Percentiles rank a stretch among this genome's conserved stretches.
Evolutionary conservation across 2,329 filamentous ascomycete genomes (phyloP).

Genomic region (Bipolaris gigantea): DNA sequence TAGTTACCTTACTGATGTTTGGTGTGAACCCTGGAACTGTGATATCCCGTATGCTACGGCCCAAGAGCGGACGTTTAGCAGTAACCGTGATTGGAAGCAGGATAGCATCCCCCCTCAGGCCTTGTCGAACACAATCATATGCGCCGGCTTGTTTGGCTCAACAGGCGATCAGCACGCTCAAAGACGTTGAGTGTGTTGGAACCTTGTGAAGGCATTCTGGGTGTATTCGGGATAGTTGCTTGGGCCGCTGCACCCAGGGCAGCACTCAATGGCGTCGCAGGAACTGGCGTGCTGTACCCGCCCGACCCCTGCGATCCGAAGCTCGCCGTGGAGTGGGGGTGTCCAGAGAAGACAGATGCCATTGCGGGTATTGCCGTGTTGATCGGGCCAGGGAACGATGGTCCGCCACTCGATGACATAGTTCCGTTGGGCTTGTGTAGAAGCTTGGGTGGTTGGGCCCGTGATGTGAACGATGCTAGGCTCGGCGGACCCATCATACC

Average conservation of each 20-base stretch:
- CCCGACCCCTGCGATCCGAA: conserved; percentile 34
- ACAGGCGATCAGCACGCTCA: conserved; percentile 40
- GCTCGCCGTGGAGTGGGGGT: conserved; percentile 32
- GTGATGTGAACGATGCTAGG: conserved; percentile 41
- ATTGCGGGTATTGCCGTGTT: conserved; percentile 41
- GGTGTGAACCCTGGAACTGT: not conserved
- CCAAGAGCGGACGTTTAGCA: not conserved
- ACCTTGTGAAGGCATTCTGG: conserved; percentile 28
- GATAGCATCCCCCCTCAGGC: not conserved
- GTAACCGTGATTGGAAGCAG: not conserved
- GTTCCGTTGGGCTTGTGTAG: conserved; percentile 30
- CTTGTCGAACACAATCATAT: conserved; percentile 16
- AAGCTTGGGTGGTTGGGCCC: conserved; percentile 39
- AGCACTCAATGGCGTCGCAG: conserved; percentile 86
- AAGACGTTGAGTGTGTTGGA: conserved; percentile 40
- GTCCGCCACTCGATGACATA: conserved; percentile 27
- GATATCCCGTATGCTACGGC: not conserved
- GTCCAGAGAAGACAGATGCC: conserved; percentile 32
- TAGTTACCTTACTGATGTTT: conserved; percentile 1
- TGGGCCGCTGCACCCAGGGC: conserved; percentile 88
- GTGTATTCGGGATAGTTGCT: conserved; percentile 75
- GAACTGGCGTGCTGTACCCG: conserved; percentile 62
- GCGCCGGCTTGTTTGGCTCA: conserved; percentile 36
- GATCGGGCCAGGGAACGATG: conserved; percentile 41
- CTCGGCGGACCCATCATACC: conserved; percentile 35